A percentile compares a stretch with the other conserved stretches of the same genome.
Evolutionary conservation across 2,329 filamentous ascomycete species (phyloP).

Genomic region (Polychaeton citri): DNA sequence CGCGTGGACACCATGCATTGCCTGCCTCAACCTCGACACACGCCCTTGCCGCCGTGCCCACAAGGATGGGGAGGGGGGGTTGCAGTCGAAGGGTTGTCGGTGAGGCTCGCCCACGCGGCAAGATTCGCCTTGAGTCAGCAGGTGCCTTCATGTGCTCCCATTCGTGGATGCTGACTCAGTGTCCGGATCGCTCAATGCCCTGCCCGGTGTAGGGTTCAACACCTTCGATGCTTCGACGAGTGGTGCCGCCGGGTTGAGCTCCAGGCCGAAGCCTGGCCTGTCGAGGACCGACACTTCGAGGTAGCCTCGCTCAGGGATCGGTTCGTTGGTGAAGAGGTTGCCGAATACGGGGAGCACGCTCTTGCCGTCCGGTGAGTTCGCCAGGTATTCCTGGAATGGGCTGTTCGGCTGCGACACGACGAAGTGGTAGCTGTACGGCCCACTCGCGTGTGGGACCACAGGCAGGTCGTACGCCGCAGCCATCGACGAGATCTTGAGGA

Average conservation of each 20-base stretch:
- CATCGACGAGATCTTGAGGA: slow-evolving; percentile 78
- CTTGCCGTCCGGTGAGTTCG: slow-evolving; percentile 83
- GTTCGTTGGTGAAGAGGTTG: slow-evolving; percentile 80
- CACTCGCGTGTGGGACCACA: slow-evolving; percentile 87
- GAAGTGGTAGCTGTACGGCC: slow-evolving; percentile 92
- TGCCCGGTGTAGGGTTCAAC: slow-evolving; percentile 49
- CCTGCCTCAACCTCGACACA: too few species aligned
- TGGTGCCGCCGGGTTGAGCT: slow-evolving; percentile 68
- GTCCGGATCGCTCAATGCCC: slow-evolving; percentile 21
- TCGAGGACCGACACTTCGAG: slow-evolving; percentile 69
- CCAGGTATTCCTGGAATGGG: slow-evolving; percentile 91
- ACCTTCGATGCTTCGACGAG: slow-evolving; percentile 64
- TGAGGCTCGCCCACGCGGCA: too few species aligned
- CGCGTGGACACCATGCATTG: too few species aligned
- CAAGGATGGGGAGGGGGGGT: too few species aligned
- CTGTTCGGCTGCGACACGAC: slow-evolving; percentile 87
- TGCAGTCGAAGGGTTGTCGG: too few species aligned
- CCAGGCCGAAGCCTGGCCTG: slow-evolving; percentile 81
- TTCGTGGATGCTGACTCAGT: slow-evolving; percentile 11
- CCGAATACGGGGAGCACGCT: slow-evolving; percentile 86
- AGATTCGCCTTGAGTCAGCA: too few species aligned
- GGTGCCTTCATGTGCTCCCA: too few species aligned
- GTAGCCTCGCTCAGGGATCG: slow-evolving; percentile 71
- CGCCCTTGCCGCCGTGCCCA: too few species aligned
- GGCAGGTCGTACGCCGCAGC: slow-evolving; percentile 88